A percentile compares a stretch with the other conserved stretches of the same genome.
phyloP scores from a whole-genome alignment of 352 stramenopile species.

The Phytophthora nicotianae region DNA sequence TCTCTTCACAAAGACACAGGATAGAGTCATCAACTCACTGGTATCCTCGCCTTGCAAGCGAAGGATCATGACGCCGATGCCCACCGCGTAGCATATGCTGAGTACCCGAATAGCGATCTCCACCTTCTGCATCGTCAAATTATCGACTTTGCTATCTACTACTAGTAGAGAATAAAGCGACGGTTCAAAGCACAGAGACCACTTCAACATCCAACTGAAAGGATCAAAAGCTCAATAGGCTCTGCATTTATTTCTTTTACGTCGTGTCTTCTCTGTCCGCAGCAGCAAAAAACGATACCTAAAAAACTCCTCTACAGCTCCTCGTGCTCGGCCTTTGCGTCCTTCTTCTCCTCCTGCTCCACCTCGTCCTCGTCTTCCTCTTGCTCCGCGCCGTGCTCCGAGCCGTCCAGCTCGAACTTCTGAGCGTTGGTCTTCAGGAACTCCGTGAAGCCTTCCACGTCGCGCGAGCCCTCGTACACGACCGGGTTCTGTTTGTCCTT shows the following conservation, averaged over 20 bases:
- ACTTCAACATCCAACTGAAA: background rate
- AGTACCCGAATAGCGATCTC: slow-evolving; percentile 74
- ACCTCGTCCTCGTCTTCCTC: slow-evolving; percentile 21
- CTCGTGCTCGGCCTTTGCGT: slow-evolving; percentile 41
- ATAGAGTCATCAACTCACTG: slow-evolving; percentile 33
- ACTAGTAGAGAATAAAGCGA: slow-evolving; percentile 1
- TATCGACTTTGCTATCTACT: no score
- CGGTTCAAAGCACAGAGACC: slow-evolving; percentile 11
- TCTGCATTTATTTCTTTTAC: slow-evolving; percentile 32
- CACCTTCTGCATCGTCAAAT: slow-evolving; percentile 58
- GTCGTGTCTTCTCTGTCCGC: slow-evolving; percentile 31
- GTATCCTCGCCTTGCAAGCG: slow-evolving; percentile 57
- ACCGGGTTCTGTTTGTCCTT: slow-evolving; percentile 90
- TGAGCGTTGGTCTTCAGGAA: slow-evolving; percentile 91
- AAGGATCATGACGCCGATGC: slow-evolving; percentile 62
- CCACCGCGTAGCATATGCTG: slow-evolving; percentile 54
- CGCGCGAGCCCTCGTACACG: slow-evolving; percentile 83
- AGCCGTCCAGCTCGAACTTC: slow-evolving; percentile 78
- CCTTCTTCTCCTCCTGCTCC: slow-evolving; percentile 26
- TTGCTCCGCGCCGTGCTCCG: slow-evolving; percentile 55
- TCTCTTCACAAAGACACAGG: background rate
- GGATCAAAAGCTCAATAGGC: slow-evolving; percentile 14
- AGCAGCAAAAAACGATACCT: slow-evolving; percentile 32
- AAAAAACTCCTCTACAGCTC: slow-evolving; percentile 43
- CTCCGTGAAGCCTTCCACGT: slow-evolving; percentile 82